Percentiles rank a stretch among this genome's conserved stretches.
Conservation (phyloP, 2,329 filamentous ascomycete species). For the Aspergillus novofumigatus region DNA sequence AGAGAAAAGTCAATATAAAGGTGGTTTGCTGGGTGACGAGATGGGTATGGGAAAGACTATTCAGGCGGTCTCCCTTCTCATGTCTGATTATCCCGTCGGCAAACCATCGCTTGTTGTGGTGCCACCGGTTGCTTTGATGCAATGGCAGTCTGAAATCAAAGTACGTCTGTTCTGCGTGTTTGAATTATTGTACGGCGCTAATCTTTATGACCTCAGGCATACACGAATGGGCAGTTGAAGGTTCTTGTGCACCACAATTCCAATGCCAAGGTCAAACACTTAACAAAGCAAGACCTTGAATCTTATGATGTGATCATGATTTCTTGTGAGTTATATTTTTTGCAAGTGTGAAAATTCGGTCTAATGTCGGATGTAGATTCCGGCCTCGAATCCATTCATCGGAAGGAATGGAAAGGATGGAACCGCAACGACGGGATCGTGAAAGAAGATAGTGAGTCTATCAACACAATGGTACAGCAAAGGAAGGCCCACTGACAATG, state of each 20-base stretch:
- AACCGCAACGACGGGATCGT: slow-evolving; percentile 72
- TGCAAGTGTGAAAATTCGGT: background rate
- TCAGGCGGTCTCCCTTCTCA: slow-evolving; percentile 93
- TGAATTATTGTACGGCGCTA: background rate
- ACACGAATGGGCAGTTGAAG: slow-evolving; percentile 85
- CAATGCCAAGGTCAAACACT: slow-evolving; percentile 74
- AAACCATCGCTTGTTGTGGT: slow-evolving; percentile 82
- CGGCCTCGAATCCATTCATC: slow-evolving; percentile 81
- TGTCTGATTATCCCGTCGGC: slow-evolving; percentile 90
- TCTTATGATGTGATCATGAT: slow-evolving; percentile 94
- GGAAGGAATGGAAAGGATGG: slow-evolving; percentile 90
- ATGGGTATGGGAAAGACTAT: slow-evolving; percentile 99
- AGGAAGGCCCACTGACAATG: slow-evolving; percentile 5
- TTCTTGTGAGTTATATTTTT: slow-evolving; percentile 64
- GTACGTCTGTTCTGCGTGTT: slow-evolving; percentile 38
- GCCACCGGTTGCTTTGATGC: slow-evolving; percentile 90
- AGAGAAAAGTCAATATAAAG: slow-evolving; percentile 79
- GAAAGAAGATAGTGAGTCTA: slow-evolving; percentile 62
- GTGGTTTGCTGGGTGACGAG: slow-evolving; percentile 89
- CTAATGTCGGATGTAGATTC: slow-evolving; percentile 35
- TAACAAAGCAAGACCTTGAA: slow-evolving; percentile 70
- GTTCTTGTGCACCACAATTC: slow-evolving; percentile 88
- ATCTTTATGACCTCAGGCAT: slow-evolving; percentile 33
- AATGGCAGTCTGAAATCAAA: slow-evolving; percentile 81
- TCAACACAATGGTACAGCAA: background rate